Evolutionary conservation across 2,329 filamentous ascomycete genomes (phyloP).

Genomic region (Mycosphaerelloides madeirae): DNA sequence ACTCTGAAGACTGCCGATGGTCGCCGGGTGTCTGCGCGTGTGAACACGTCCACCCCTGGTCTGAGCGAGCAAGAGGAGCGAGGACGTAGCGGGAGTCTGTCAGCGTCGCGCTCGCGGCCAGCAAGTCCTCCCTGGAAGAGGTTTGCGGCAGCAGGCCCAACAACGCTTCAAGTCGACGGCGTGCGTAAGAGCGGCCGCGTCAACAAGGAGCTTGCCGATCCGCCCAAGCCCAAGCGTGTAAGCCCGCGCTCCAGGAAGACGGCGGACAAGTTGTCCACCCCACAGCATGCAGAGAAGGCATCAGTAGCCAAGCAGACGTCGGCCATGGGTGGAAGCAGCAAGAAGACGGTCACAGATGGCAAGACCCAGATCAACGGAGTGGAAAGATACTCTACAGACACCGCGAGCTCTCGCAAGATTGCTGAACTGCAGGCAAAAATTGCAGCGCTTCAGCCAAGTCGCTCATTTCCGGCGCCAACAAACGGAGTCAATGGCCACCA

Average conservation of each 20-base stretch:
- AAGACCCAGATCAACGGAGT: constrained; percentile 12
- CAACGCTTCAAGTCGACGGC: constrained; percentile 67
- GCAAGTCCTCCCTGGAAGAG: constrained; percentile 93
- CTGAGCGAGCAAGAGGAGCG: constrained; percentile 23
- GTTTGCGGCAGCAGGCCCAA: constrained; percentile 76
- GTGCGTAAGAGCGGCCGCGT: constrained; percentile 58
- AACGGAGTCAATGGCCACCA: constrained; percentile 1
- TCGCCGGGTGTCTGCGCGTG: constrained; percentile 29
- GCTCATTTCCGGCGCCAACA: constrained; percentile 19
- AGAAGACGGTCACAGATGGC: constrained; percentile 8
- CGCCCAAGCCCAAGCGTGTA: constrained; percentile 28
- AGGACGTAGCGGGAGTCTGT: constrained; percentile 21
- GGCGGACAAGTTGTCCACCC: constrained; percentile 20
- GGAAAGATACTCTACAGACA: constrained; percentile 11
- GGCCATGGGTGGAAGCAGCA: constrained; percentile 13
- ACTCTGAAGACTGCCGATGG: constrained; percentile 31
- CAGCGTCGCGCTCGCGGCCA: constrained; percentile 38
- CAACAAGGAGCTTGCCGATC: constrained; percentile 34
- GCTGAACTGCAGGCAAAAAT: constrained; percentile 29
- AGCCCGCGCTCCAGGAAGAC: constrained; percentile 30
- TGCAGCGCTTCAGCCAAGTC: constrained; percentile 25
- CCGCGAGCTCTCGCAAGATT: constrained; percentile 21
- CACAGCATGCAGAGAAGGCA: constrained; percentile 19
- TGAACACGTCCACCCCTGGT: constrained; percentile 23
- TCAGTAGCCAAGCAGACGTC: constrained; percentile 7